Evolutionary conservation across 2,329 filamentous ascomycete species (phyloP).

Genomic region (Fusarium ramigenum): DNA sequence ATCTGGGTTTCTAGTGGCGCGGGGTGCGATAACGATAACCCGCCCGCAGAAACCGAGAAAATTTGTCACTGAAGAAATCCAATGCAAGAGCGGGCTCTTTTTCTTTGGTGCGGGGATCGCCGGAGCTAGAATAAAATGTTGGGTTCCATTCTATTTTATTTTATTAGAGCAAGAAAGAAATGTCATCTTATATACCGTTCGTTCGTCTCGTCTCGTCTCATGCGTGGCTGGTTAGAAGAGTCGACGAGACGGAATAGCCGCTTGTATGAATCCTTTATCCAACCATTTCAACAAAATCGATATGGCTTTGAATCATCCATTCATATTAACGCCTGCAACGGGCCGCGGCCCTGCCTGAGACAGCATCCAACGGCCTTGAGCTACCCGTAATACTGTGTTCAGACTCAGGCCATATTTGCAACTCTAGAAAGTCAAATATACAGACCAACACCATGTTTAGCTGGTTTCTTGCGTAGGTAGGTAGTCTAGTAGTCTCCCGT

Average conservation of each 20-base stretch:
- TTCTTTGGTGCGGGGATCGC: conserved; percentile 6
- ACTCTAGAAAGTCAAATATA: background rate
- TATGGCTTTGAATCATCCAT: background rate
- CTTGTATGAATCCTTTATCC: background rate
- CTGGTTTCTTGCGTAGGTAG: background rate
- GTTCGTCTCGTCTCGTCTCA: background rate
- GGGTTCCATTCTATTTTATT: background rate
- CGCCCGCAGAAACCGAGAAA: conserved; percentile 22
- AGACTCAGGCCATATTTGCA: background rate
- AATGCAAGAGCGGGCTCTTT: background rate
- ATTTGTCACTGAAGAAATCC: background rate
- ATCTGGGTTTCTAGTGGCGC: conserved; percentile 38
- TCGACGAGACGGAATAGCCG: background rate
- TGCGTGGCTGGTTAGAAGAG: background rate
- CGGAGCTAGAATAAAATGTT: conserved; percentile 2
- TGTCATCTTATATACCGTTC: background rate
- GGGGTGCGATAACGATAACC: conserved; percentile 55
- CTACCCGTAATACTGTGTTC: background rate
- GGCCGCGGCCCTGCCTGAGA: conserved; percentile 19
- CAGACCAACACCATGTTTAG: background rate
- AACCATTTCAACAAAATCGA: background rate
- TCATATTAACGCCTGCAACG: conserved; percentile 15
- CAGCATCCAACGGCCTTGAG: background rate
- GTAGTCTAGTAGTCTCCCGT: background rate
- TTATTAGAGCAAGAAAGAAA: background rate